These are phyloP conservation scores for Cutaneotrichosporon cyanovorans DNA, from an alignment of 1,284 basidiomycete genomes.

Conservation along the genomic window DNA sequence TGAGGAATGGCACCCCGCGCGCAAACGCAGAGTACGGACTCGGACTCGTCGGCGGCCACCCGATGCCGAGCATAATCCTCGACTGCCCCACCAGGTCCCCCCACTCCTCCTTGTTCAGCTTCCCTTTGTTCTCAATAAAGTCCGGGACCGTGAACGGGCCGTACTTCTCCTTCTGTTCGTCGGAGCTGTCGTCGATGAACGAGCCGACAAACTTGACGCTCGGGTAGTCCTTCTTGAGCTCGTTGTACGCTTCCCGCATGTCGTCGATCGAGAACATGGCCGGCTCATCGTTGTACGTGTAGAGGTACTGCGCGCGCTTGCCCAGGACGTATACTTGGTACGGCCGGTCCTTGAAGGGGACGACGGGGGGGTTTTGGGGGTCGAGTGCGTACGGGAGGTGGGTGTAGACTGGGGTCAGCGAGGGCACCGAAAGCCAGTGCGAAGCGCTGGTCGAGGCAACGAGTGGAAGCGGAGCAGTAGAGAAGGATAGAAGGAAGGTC, in stretches of 20 bases:
- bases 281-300: slow-evolving; percentile 3
- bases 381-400: slow-evolving; percentile 12
- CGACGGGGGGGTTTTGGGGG: not conserved
- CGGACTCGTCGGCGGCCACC: slow-evolving; percentile 16
- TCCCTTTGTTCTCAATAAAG: slow-evolving; percentile 17
- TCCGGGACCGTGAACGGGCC: slow-evolving; percentile 11
- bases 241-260: slow-evolving; percentile 13
- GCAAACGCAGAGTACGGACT: slow-evolving; percentile 16
- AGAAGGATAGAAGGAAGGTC: no score
- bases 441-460: not conserved
- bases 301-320: slow-evolving; percentile 22
- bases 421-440: not conserved
- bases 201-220: slow-evolving; percentile 24
- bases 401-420: slow-evolving; percentile 1
- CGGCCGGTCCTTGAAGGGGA: slow-evolving; percentile 11
- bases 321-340: slow-evolving; percentile 21
- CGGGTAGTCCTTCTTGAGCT: slow-evolving; percentile 19
- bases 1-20: slow-evolving; percentile 6
- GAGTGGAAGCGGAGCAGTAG: no score
- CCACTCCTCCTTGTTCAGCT: slow-evolving; percentile 12
- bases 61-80: slow-evolving; percentile 21
- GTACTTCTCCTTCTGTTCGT: slow-evolving; percentile 1
- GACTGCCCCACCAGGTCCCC: slow-evolving; percentile 8
- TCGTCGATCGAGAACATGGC: slow-evolving; percentile 7
- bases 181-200: slow-evolving; percentile 11